Evolutionary conservation across 1,284 basidiomycete species (phyloP).

Genomic region (Apiotrichum akiyoshidainum): DNA sequence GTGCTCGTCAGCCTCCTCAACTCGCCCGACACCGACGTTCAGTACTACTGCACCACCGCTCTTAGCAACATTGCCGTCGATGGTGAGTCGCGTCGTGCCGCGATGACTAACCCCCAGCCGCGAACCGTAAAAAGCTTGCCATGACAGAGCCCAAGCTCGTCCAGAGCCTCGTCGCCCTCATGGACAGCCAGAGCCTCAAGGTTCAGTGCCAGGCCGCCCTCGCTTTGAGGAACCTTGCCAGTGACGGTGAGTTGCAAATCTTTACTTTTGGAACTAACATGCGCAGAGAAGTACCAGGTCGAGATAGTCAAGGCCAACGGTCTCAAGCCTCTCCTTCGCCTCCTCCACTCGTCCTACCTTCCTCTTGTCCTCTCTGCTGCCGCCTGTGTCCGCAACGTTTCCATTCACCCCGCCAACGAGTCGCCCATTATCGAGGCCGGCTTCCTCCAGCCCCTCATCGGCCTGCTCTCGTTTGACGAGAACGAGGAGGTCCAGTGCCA

Average conservation of each 20-base stretch:
- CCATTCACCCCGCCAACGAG: constrained; percentile 97
- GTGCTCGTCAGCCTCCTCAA: constrained; percentile 93
- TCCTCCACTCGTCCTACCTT: constrained; percentile 94
- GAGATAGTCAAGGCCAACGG: constrained; percentile 98
- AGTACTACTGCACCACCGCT: constrained; percentile 99
- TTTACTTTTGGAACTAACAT: not conserved
- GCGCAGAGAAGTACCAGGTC: constrained; percentile 94
- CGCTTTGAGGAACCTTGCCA: constrained; percentile 92
- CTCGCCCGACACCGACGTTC: constrained; percentile 97
- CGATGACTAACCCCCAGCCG: constrained; percentile 52
- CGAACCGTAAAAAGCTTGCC: constrained; percentile 92
- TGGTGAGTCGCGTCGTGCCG: constrained; percentile 54
- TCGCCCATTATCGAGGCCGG: constrained; percentile 99
- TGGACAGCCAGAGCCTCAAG: constrained; percentile 97
- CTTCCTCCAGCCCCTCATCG: constrained; percentile 93
- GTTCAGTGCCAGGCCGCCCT: constrained; percentile 98
- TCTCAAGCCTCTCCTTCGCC: constrained; percentile 83
- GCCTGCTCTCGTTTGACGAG: constrained; percentile 92
- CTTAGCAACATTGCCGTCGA: constrained; percentile 98
- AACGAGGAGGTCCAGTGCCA: constrained; percentile 99
- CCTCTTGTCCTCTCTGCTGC: constrained; percentile 98
- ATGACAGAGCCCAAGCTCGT: constrained; percentile 94
- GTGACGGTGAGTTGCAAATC: constrained; percentile 67
- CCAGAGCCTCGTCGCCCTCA: constrained; percentile 86
- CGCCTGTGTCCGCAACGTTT: constrained; percentile 98